A percentile compares a stretch with the other conserved stretches of the same genome.
Evolutionary conservation across 306 rosid species (phyloP).

Genomic region (Vachellia collinsii): DNA sequence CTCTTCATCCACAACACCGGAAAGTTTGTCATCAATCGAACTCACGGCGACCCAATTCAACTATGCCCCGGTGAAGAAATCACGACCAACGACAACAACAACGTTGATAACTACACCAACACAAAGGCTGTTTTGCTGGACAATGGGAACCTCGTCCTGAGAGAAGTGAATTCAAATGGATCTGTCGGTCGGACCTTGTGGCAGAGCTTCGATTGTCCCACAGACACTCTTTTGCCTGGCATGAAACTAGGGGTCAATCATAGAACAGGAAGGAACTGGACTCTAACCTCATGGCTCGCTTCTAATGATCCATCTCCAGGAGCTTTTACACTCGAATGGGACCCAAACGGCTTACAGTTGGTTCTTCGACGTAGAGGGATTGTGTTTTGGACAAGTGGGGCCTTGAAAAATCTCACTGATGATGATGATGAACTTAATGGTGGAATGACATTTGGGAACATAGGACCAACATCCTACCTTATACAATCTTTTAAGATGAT

Average conservation of each 20-base stretch:
- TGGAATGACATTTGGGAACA: neutral
- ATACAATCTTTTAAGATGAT: neutral
- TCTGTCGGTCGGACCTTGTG: neutral
- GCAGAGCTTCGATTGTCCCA: constrained; percentile 13
- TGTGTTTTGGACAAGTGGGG: constrained; percentile 7
- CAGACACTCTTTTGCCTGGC: neutral
- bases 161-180: neutral
- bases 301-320: neutral
- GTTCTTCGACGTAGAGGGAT: neutral
- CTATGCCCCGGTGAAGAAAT: neutral
- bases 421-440: neutral
- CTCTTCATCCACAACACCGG: neutral
- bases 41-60: neutral
- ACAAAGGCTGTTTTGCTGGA: neutral
- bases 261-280: neutral
- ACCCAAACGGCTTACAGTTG: neutral
- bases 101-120: neutral
- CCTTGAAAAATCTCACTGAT: neutral
- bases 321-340: neutral
- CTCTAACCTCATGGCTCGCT: constrained; percentile 4
- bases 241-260: neutral
- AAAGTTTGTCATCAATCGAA: neutral
- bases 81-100: too few species aligned
- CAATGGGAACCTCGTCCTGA: neutral
- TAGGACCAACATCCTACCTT: too few species aligned